These are phyloP conservation scores for Tuber melanosporum DNA, from an alignment of 495 filamentous ascomycete genomes.

Conservation along the genomic window DNA sequence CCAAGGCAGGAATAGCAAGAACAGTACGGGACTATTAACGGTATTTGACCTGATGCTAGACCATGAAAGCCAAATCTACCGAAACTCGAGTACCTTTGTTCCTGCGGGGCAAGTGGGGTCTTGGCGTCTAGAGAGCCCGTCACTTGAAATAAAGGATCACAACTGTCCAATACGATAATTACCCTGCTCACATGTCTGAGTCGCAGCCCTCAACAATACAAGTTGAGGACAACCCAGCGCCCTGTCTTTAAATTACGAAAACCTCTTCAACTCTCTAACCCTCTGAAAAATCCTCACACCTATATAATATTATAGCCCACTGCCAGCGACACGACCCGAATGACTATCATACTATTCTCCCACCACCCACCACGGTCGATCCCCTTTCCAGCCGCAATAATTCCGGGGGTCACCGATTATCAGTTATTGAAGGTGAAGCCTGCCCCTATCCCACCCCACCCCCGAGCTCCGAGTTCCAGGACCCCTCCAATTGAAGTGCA, in stretches of 20 bases:
- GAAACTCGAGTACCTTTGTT: neutral
- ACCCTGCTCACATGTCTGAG: too few relatives aligned
- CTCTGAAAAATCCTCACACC: neutral
- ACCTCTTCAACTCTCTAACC: neutral
- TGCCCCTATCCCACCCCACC: conserved; percentile 36
- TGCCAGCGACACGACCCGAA: neutral
- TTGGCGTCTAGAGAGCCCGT: neutral
- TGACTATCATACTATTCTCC: neutral
- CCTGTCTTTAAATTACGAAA: too few relatives aligned
- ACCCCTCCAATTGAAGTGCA: conserved; percentile 32
- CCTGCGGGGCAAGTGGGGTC: neutral
- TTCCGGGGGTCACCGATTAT: conserved; percentile 35
- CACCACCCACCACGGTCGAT: neutral
- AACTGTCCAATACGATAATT: too few relatives aligned
- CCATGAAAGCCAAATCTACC: neutral
- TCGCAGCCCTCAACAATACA: neutral
- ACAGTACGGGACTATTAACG: neutral
- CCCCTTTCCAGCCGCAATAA: conserved; percentile 19
- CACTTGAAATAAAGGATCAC: neutral
- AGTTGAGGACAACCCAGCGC: neutral
- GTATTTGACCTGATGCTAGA: neutral
- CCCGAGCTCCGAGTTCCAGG: conserved; percentile 39
- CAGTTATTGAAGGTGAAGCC: conserved; percentile 31
- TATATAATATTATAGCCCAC: neutral
- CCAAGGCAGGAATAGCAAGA: neutral